Evolutionary conservation across 495 filamentous ascomycete species (phyloP).

Genomic region (Annulohypoxylon maeteangense): DNA sequence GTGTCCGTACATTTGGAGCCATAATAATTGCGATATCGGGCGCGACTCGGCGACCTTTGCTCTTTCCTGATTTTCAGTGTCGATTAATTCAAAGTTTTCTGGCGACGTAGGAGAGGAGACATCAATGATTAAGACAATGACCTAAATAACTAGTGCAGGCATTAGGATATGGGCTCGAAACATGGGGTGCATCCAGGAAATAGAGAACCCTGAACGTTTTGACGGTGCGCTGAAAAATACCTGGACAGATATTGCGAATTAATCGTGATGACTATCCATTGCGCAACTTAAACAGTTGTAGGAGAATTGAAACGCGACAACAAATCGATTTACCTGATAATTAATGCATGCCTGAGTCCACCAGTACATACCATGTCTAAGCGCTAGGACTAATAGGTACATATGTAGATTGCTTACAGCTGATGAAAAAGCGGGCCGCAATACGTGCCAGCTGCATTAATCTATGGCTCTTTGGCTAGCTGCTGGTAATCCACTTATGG

Average conservation of each 20-base stretch:
- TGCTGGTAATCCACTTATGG: no score
- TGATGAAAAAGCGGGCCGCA: no score
- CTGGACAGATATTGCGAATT: background rate
- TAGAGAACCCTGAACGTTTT: background rate
- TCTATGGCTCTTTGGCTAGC: no score
- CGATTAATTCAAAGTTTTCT: conserved; percentile 5
- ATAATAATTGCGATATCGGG: conserved; percentile 16
- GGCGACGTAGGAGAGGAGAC: background rate
- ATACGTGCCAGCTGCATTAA: no score
- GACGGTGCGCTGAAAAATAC: background rate
- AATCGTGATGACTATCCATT: conserved; percentile 1
- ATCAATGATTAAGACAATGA: conserved; percentile 5
- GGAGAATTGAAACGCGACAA: conserved; percentile 23
- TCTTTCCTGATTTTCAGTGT: conserved; percentile 2
- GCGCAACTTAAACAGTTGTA: conserved; percentile 3
- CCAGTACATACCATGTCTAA: background rate
- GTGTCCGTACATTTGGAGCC: conserved; percentile 40
- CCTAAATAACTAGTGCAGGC: conserved; percentile 5
- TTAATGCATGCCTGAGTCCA: background rate
- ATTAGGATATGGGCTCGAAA: background rate
- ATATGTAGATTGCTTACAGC: no score
- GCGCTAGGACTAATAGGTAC: background rate
- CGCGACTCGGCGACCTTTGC: conserved; percentile 12
- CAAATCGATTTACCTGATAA: conserved; percentile 3
- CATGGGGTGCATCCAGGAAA: conserved; percentile 6